Evolutionary conservation across 495 filamentous ascomycete genomes (phyloP), one percentile per base, ranked within the genome.

Genomic region (Trichocladium antarcticum): DNA sequence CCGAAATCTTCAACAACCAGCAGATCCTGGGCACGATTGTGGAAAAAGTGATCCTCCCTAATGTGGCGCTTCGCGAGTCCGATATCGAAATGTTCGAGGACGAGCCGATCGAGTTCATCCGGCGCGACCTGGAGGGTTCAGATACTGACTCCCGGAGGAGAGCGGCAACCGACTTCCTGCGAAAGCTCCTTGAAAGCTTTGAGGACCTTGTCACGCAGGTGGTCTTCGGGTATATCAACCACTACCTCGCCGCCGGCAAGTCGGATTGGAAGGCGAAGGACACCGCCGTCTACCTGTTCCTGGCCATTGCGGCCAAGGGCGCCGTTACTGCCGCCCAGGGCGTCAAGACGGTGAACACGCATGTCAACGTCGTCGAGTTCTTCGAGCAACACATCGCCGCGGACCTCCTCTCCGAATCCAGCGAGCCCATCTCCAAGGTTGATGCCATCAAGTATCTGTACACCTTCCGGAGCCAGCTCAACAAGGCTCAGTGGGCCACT

Each of bases 361-460:
- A 82, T 36, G 79, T 94, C 57, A 83, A 92, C 58, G 82, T 97
- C 39, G 79, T 94, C 20, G 83, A 90, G 20, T 99, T 94, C 72
- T 95, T 99, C 68, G 80, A 89, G 63, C 82, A 81, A 29, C 77
- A 96, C 62, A 82, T 97, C 59, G 89, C 89, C 16, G 75, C 76
- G 3, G 90, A 97, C 60, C 74, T 99, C 36, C 60, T 89, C 35
- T 67, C 78, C 11, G 74, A 79, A 36, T 67, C 74, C 5, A 77
- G 83, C 1, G 74, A 90, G 54, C 83, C 89, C 12, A 89, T 99
- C 50, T 75, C 95, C 44, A 89, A 95, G 68, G 92, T 97, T 17
- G 92, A 95, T 67, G 88, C 90, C 15, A 94, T 99, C 70, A 97
- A 96, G 61, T 98, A 89, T 62, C 74, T 97, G 17, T 94, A 97